These are phyloP conservation scores for Begonia peltatifolia DNA, from an alignment of 306 rosid genomes.

Conservation along the genomic window DNA sequence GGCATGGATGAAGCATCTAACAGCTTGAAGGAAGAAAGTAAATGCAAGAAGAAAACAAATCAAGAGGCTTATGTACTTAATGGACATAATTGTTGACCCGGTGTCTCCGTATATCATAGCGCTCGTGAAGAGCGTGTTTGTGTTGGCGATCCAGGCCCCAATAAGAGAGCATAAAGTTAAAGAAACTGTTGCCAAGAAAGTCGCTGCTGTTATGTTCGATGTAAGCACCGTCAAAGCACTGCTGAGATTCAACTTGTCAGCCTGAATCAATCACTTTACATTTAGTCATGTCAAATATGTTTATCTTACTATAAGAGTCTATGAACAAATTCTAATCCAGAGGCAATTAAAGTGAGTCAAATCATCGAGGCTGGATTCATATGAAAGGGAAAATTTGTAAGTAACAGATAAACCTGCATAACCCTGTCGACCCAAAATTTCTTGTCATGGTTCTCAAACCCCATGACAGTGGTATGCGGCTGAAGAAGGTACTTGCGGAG, in stretches of 20 bases:
- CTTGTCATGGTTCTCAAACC: conserved; percentile 61
- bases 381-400: too few relatives aligned
- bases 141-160: conserved; percentile 63
- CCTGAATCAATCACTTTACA: conserved; percentile 17
- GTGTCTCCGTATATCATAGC: conserved; percentile 51
- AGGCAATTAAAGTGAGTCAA: too few relatives aligned
- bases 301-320: too few relatives aligned
- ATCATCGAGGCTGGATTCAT: too few relatives aligned
- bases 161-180: conserved; percentile 54
- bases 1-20: conserved; percentile 69
- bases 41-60: conserved; percentile 62
- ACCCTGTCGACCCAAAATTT: conserved; percentile 60
- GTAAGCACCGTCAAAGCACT: conserved; percentile 39
- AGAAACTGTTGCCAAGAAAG: conserved; percentile 41
- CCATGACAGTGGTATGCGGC: conserved; percentile 65
- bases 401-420: conserved; percentile 35
- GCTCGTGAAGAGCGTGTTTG: conserved; percentile 21
- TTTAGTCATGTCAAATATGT: too few relatives aligned
- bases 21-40: conserved; percentile 54
- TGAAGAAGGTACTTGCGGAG: conserved; percentile 38
- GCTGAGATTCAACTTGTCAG: conserved; percentile 24
- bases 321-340: too few relatives aligned
- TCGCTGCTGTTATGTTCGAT: conserved; percentile 50
- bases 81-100: conserved; percentile 21
- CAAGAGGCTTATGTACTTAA: conserved; percentile 50